Evolutionary conservation across 2,329 filamentous ascomycete genomes (phyloP).

Genomic region (Amauroascus verrucosus): DNA sequence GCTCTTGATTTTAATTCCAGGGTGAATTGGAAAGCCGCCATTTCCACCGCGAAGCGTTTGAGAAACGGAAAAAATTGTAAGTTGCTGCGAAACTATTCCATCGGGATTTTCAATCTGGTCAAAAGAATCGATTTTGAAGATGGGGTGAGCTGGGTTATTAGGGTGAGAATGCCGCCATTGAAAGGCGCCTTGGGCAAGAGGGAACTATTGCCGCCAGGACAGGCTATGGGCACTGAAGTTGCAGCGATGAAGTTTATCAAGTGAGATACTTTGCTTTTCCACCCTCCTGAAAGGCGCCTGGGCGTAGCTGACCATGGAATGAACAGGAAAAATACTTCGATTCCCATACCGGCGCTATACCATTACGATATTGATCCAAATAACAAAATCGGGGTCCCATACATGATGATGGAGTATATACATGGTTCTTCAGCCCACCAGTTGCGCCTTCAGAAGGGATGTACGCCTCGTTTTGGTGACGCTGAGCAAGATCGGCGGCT

Average conservation of each 20-base stretch:
- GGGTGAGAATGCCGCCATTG: constrained; percentile 7
- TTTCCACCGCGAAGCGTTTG: not conserved
- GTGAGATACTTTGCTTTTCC: not conserved
- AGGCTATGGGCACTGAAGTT: not conserved
- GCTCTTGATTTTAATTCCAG: not conserved
- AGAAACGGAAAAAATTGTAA: constrained; percentile 1
- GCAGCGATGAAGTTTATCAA: constrained; percentile 6
- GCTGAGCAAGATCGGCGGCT: constrained; percentile 3
- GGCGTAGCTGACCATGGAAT: not conserved
- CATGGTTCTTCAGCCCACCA: constrained; percentile 7
- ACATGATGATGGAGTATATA: constrained; percentile 12
- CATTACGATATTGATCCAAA: not conserved
- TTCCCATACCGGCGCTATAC: constrained; percentile 9
- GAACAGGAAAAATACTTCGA: not conserved
- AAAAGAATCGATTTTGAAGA: constrained; percentile 5
- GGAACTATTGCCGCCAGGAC: not conserved
- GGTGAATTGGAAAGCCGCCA: not conserved
- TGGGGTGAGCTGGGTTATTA: constrained; percentile 6
- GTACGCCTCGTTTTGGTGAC: not conserved
- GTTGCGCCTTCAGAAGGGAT: not conserved
- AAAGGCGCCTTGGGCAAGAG: not conserved
- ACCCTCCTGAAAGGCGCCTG: no score
- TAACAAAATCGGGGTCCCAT: constrained; percentile 8
- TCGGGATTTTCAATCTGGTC: constrained; percentile 5
- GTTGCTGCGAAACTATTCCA: not conserved